Evolutionary conservation across 1,284 basidiomycete species (phyloP).

Genomic region (Sphagnurus paluster): DNA sequence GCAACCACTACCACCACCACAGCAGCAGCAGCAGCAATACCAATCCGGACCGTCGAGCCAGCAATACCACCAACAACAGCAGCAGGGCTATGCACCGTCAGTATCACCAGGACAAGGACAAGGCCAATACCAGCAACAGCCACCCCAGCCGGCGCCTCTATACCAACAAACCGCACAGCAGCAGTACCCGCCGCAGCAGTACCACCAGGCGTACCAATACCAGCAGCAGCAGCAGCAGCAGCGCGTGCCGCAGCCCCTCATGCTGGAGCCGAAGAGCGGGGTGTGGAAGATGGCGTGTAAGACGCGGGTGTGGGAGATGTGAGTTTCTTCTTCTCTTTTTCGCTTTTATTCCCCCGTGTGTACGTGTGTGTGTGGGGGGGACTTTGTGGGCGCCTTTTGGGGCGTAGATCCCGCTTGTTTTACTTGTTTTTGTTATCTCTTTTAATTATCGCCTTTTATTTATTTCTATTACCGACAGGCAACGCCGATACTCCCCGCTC

Average conservation of each 20-base stretch:
- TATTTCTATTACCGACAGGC: conserved; percentile 17
- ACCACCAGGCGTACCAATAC: not conserved
- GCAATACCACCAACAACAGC: not conserved
- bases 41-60: not conserved
- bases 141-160: no score
- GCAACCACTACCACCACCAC: not conserved
- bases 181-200: conserved; percentile 2
- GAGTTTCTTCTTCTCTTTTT: conserved; percentile 18
- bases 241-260: conserved; percentile 16
- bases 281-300: conserved; percentile 39
- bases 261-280: conserved; percentile 21
- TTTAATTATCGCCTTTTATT: conserved; percentile 2
- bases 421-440: conserved; percentile 10
- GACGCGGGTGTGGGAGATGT: conserved; percentile 36
- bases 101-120: no score
- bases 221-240: conserved; percentile 3
- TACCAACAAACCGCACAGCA: conserved; percentile 6
- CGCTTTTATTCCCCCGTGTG: conserved; percentile 13
- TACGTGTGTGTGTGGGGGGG: no score
- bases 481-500: conserved; percentile 30
- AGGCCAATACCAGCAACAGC: conserved; percentile 5
- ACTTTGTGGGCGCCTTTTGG: no score
- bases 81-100: no score
- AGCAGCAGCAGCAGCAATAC: not conserved
- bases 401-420: no score